Evolutionary conservation across 495 filamentous ascomycete species (phyloP).

Genomic region (Penicillium taxi): DNA sequence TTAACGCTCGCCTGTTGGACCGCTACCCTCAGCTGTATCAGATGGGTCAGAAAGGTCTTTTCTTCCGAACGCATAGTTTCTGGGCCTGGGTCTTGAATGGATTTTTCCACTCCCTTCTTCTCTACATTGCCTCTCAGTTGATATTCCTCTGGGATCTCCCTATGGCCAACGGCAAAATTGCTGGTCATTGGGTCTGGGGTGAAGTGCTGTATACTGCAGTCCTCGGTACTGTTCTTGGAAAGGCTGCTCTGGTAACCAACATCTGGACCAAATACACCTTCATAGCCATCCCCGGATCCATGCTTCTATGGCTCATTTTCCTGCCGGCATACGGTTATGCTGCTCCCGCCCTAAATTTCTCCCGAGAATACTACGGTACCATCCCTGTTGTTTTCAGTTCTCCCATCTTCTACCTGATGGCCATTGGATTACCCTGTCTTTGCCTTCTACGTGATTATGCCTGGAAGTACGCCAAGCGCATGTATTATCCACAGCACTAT

Average conservation of each 20-base stretch:
- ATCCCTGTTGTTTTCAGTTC: slow-evolving; percentile 71
- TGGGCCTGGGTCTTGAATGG: slow-evolving; percentile 87
- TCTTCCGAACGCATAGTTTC: slow-evolving; percentile 89
- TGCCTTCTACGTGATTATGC: slow-evolving; percentile 87
- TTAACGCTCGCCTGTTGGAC: slow-evolving; percentile 91
- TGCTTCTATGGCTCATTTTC: slow-evolving; percentile 87
- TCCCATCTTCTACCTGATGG: slow-evolving; percentile 86
- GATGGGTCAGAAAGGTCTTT: slow-evolving; percentile 81
- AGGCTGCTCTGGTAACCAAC: slow-evolving; percentile 90
- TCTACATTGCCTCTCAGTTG: slow-evolving; percentile 75
- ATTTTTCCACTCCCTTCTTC: slow-evolving; percentile 89
- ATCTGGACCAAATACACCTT: slow-evolving; percentile 99
- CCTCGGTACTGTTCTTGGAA: slow-evolving; percentile 85
- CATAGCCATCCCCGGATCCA: slow-evolving; percentile 88
- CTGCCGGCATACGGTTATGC: slow-evolving; percentile 84
- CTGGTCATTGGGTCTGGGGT: slow-evolving; percentile 98
- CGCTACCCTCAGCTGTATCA: slow-evolving; percentile 96
- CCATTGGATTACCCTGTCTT: slow-evolving; percentile 65
- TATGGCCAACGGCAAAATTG: slow-evolving; percentile 63
- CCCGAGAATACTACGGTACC: slow-evolving; percentile 76
- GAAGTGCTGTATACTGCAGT: slow-evolving; percentile 84
- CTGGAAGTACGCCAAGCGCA: slow-evolving; percentile 79
- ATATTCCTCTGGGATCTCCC: slow-evolving; percentile 76
- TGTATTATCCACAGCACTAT: slow-evolving; percentile 93
- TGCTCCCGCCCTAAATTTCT: slow-evolving; percentile 77